Evolutionary conservation across 345 rosid species (phyloP).

Genomic region (Gossypium raimondii): DNA sequence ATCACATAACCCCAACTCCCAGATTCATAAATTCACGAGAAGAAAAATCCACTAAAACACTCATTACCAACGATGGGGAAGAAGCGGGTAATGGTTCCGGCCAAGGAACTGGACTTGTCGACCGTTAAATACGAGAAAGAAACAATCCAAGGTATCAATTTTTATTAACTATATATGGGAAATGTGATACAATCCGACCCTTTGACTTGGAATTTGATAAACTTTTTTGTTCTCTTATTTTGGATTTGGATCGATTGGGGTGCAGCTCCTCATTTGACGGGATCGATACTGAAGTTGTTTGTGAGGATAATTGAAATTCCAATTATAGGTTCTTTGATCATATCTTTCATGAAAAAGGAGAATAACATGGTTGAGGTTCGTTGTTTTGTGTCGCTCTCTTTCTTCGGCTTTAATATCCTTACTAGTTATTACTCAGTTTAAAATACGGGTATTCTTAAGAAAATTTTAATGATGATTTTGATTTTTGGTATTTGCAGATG

Average conservation of each 20-base stretch:
- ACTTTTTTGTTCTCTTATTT: not conserved
- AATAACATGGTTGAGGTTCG: constrained; percentile 36
- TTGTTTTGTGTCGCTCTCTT: not conserved
- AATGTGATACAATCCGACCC: not conserved
- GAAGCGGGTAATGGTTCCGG: constrained; percentile 48
- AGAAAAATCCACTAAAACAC: not conserved
- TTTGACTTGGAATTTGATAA: constrained; percentile 8
- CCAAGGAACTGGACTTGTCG: constrained; percentile 51
- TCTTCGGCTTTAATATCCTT: not conserved
- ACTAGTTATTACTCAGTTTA: not conserved
- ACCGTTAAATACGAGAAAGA: constrained; percentile 43
- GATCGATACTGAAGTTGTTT: too few species aligned
- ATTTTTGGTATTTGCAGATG: constrained; percentile 37
- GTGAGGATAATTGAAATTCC: too few species aligned
- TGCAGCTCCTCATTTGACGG: too few species aligned
- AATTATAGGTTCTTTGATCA: too few species aligned
- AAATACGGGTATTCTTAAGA: not conserved
- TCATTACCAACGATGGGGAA: constrained; percentile 44
- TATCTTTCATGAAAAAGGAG: too few species aligned
- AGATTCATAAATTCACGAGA: not conserved
- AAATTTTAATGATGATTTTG: not conserved
- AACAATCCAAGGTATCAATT: constrained; percentile 40
- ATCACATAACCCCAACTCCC: not conserved
- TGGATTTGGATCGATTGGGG: too few species aligned
- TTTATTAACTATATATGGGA: not conserved